These are phyloP conservation scores for Gelatoporia subvermispora DNA, from an alignment of 768 basidiomycete genomes.

Conservation along the genomic window DNA sequence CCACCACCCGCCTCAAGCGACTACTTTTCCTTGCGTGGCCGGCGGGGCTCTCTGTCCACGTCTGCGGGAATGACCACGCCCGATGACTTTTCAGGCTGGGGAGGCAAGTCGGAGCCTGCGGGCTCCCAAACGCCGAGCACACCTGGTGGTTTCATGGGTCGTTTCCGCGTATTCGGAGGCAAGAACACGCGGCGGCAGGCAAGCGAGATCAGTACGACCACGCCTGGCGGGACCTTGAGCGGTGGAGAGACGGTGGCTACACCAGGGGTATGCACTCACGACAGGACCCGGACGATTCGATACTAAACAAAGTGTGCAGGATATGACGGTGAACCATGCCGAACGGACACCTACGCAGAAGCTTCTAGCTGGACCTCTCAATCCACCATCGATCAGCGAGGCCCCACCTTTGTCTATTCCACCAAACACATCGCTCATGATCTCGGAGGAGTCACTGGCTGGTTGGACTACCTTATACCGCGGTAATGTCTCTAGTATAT, in stretches of 20 bases:
- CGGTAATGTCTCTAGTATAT: conserved; percentile 57
- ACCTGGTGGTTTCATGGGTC: conserved; percentile 71
- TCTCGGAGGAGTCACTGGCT: conserved; percentile 75
- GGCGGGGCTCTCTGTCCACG: conserved; percentile 41
- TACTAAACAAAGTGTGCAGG: conserved; percentile 6
- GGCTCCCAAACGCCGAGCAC: conserved; percentile 44
- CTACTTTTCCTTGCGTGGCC: conserved; percentile 46
- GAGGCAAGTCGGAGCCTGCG: conserved; percentile 13
- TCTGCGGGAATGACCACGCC: conserved; percentile 31
- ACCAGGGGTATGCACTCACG: conserved; percentile 21
- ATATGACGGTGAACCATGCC: conserved; percentile 9
- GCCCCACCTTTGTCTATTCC: conserved; percentile 64
- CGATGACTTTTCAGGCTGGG: conserved; percentile 47
- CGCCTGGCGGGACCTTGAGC: conserved; percentile 11
- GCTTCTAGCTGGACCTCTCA: conserved; percentile 50
- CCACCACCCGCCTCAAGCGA: conserved; percentile 28
- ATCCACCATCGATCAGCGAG: conserved; percentile 67
- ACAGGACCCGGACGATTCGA: neutral
- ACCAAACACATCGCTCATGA: conserved; percentile 57
- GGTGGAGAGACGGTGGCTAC: conserved; percentile 5
- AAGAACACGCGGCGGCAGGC: conserved; percentile 43
- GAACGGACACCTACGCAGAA: conserved; percentile 49
- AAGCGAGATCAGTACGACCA: conserved; percentile 20
- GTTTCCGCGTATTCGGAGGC: conserved; percentile 66
- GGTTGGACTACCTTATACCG: conserved; percentile 78